phyloP scores from a whole-genome alignment of 164 flowering plant species.

The Aristolochia californica region DNA sequence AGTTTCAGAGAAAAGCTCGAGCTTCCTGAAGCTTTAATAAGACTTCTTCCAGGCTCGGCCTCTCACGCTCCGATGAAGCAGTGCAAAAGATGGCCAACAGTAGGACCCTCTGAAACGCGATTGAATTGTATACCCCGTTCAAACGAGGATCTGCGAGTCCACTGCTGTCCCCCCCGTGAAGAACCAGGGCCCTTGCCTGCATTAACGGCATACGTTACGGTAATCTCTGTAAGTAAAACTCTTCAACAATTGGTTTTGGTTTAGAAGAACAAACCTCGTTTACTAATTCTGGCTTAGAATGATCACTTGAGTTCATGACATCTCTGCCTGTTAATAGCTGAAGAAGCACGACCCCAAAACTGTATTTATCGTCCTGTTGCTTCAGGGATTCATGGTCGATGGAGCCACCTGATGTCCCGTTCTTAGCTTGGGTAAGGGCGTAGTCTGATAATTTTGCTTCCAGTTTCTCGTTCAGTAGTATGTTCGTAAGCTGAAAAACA shows the following conservation, averaged over 20 bases:
- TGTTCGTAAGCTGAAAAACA: conserved; percentile 14
- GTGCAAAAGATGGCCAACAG: conserved; percentile 10
- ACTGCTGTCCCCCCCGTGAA: conserved; percentile 4
- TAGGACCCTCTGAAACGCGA: conserved; percentile 8
- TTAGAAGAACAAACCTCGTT: conserved; percentile 11
- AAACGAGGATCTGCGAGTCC: conserved; percentile 10
- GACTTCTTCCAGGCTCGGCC: conserved; percentile 12
- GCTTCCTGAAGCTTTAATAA: neutral
- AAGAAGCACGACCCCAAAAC: conserved; percentile 17
- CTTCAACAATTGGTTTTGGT: neutral
- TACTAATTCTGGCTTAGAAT: conserved; percentile 4
- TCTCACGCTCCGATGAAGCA: conserved; percentile 5
- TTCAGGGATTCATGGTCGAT: neutral
- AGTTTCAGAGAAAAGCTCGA: neutral
- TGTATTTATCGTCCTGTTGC: conserved; percentile 10
- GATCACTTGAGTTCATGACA: neutral
- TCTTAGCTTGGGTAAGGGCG: conserved; percentile 3
- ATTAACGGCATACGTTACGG: neutral
- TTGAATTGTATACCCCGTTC: conserved; percentile 9
- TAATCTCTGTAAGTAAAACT: neutral
- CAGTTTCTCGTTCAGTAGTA: conserved; percentile 17
- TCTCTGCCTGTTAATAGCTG: conserved; percentile 16
- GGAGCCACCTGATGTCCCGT: neutral
- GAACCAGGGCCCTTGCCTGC: conserved; percentile 12
- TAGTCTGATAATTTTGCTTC: conserved; percentile 19